These are phyloP conservation scores for Alternaria rosae DNA, from an alignment of 2,329 filamentous ascomycete genomes.

Conservation along the genomic window DNA sequence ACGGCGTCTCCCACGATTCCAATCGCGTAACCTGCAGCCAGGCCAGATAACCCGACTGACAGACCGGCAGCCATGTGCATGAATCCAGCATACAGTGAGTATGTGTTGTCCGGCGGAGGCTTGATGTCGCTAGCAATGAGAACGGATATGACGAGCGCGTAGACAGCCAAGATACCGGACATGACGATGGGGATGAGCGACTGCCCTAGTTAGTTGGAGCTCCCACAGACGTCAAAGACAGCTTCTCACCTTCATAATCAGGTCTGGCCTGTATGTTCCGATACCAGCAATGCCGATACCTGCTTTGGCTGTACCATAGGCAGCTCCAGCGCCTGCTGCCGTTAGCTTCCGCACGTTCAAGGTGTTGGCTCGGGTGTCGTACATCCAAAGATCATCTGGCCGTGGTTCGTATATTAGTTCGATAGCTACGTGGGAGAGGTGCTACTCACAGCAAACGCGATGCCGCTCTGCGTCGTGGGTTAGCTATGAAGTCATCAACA, in stretches of 20 bases:
- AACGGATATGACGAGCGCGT: constrained; percentile 95
- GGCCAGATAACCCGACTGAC: constrained; percentile 66
- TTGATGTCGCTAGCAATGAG: constrained; percentile 90
- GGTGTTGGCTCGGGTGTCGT: constrained; percentile 49
- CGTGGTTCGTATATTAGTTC: constrained; percentile 32
- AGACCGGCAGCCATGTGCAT: constrained; percentile 92
- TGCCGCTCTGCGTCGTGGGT: constrained; percentile 68
- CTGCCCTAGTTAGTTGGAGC: constrained; percentile 55
- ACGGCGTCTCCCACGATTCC: constrained; percentile 93
- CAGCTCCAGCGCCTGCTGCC: constrained; percentile 70
- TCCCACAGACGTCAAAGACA: neutral
- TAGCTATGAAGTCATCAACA: constrained; percentile 44
- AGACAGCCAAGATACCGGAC: constrained; percentile 99
- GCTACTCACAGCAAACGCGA: constrained; percentile 69
- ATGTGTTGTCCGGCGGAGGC: constrained; percentile 70
- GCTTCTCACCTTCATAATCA: constrained; percentile 82
- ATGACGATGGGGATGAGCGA: constrained; percentile 91
- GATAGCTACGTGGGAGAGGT: constrained; percentile 10
- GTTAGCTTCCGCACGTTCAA: constrained; percentile 26
- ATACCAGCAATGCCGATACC: constrained; percentile 88
- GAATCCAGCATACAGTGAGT: constrained; percentile 90
- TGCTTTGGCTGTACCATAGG: constrained; percentile 87
- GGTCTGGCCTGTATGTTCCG: constrained; percentile 81
- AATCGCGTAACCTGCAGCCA: constrained; percentile 69
- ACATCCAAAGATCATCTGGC: constrained; percentile 82